Evolutionary conservation across 2,329 filamentous ascomycete species (phyloP).

Genomic region (Dothistroma septosporum): DNA sequence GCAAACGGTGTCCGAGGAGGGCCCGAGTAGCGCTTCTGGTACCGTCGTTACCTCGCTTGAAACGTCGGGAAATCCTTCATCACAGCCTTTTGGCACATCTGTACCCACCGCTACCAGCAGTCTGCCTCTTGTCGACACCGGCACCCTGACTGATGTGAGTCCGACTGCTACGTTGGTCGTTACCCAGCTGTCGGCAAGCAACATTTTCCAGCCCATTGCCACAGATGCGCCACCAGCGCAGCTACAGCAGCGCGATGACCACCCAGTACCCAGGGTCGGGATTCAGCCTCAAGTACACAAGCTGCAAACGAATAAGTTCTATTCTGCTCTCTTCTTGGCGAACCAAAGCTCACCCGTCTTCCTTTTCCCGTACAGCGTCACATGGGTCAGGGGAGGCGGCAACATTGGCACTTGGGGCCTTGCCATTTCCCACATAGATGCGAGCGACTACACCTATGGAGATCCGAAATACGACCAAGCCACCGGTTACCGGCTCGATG

Average conservation of each 20-base stretch:
- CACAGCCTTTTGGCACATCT: constrained; percentile 31
- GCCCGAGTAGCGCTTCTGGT: constrained; percentile 20
- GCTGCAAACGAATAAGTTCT: constrained; percentile 68
- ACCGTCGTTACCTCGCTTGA: constrained; percentile 24
- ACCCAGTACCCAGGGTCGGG: constrained; percentile 40
- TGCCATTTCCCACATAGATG: constrained; percentile 68
- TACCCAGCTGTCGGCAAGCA: constrained; percentile 24
- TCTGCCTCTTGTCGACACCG: constrained; percentile 31
- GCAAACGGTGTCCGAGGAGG: constrained; percentile 25
- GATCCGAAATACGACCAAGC: constrained; percentile 29
- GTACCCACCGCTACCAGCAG: constrained; percentile 23
- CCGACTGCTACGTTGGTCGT: constrained; percentile 27
- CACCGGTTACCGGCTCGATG: constrained; percentile 31
- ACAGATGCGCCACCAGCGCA: constrained; percentile 40
- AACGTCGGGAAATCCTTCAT: constrained; percentile 25
- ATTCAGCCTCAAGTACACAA: constrained; percentile 42
- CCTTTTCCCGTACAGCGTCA: constrained; percentile 58
- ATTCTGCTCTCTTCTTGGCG: constrained; percentile 71
- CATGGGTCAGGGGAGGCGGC: constrained; percentile 47
- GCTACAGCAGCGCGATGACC: constrained; percentile 37
- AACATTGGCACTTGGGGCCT: constrained; percentile 70
- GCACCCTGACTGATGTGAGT: constrained; percentile 21
- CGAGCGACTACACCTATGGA: constrained; percentile 52
- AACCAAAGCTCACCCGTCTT: constrained; percentile 66
- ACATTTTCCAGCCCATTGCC: constrained; percentile 42